Evolutionary conservation across 2,329 filamentous ascomycete species (phyloP), one percentile per base, ranked within the genome.

Genomic region (Parastagonospora nodorum): DNA sequence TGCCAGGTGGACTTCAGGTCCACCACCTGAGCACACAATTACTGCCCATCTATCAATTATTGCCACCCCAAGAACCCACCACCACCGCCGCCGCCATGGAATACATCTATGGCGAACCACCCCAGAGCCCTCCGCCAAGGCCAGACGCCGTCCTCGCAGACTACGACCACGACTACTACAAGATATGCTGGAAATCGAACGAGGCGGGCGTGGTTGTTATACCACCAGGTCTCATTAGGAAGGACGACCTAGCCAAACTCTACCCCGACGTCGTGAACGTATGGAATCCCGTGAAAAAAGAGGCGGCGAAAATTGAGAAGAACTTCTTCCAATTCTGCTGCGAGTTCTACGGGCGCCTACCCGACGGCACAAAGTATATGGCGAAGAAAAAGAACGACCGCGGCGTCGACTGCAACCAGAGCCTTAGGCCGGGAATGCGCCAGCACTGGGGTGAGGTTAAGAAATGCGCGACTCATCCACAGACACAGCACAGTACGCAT

Each of bases 401-500:
- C 14, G 40, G 33, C 16, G 49, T 46, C 0, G 31, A 24, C 5
- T 56, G 50, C 16, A 32, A 36, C 30, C 53, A 56, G 38, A 42
- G 35, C 7, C 32, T 53, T 6, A 31, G 52, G 9, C 42, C 46
- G 4, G 50, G 46, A 4, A 53, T 50, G 50, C 31, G 8, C 6
- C 31, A 41, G 8, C 47, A 57, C 29, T 53, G 43, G 29, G 47
- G 50, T 6, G 31, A 50, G 27, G 8, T 53, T 29, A 31, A 41
- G n/a, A 46, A 14, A 12, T 53, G 50, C n/a, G 43, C 19, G 36
- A 42, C 19, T 2, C 50, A 53, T 32, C 15, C 37, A 8, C 24
- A 15, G 1, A 16, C 39, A n/a, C 24, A 14, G n/a, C 8, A 16
- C 9, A 5, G 5, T 5, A 42, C 45, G 10, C 9, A 14, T 10